These are phyloP conservation scores for Casuarina equisetifolia DNA, from an alignment of 306 rosid species.

Conservation along the genomic window DNA sequence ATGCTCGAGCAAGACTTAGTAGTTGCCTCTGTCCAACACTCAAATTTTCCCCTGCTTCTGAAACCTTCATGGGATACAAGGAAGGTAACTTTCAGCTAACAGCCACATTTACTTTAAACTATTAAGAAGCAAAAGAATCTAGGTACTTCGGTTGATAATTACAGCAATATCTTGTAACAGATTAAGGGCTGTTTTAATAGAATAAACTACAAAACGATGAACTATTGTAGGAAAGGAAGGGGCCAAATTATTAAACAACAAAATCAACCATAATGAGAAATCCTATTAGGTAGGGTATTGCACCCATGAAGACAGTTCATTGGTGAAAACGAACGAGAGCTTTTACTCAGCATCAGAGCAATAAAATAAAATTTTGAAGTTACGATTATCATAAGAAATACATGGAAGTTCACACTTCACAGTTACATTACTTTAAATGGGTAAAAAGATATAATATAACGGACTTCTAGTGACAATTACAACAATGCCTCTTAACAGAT, in stretches of 20 bases:
- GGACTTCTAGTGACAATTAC: too few relatives aligned
- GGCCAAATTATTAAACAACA: not conserved
- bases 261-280: not conserved
- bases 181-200: not conserved
- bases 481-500: too few relatives aligned
- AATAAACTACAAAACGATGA: not conserved
- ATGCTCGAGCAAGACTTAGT: constrained; percentile 81
- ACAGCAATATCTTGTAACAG: not conserved
- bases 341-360: too few relatives aligned
- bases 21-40: constrained; percentile 95
- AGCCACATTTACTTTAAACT: not conserved
- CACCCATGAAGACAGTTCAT: too few relatives aligned
- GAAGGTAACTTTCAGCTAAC: not conserved
- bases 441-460: too few relatives aligned
- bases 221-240: not conserved
- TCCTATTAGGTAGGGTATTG: too few relatives aligned
- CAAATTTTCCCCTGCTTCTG: constrained; percentile 88
- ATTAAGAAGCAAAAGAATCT: not conserved
- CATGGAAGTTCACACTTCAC: too few relatives aligned
- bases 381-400: too few relatives aligned
- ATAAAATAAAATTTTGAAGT: too few relatives aligned
- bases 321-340: too few relatives aligned
- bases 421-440: too few relatives aligned
- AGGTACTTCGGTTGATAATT: not conserved
- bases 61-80: constrained; percentile 53